Evolutionary conservation across 2,329 filamentous ascomycete species (phyloP).

Genomic region (Calonectria pteridis): DNA sequence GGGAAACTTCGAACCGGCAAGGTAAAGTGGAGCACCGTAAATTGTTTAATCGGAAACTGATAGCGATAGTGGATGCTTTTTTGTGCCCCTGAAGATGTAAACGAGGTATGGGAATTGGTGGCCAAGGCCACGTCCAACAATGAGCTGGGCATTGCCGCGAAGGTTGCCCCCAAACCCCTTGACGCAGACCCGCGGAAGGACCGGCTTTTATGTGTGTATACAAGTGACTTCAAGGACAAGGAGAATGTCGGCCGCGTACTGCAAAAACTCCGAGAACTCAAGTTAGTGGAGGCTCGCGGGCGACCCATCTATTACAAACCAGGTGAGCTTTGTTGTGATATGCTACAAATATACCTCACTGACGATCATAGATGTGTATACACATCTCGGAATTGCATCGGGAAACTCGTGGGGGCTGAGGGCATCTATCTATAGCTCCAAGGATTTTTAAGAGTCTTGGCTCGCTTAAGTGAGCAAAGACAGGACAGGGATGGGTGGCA

Average conservation of each 20-base stretch:
- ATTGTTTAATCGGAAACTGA: slow-evolving; percentile 44
- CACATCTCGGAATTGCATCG: slow-evolving; percentile 72
- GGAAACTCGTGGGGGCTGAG: slow-evolving; percentile 73
- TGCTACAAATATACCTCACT: slow-evolving; percentile 19
- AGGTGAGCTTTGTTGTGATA: slow-evolving; percentile 59
- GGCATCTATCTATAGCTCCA: slow-evolving; percentile 68
- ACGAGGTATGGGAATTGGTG: slow-evolving; percentile 74
- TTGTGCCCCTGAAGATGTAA: slow-evolving; percentile 64
- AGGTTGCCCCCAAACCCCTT: slow-evolving; percentile 72
- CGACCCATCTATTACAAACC: slow-evolving; percentile 82
- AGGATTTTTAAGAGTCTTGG: background rate
- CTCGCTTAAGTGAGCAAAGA: too few species aligned
- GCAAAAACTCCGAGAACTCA: slow-evolving; percentile 70
- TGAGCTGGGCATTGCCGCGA: slow-evolving; percentile 78
- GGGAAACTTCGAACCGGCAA: slow-evolving; percentile 75
- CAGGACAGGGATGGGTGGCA: background rate
- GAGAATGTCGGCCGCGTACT: slow-evolving; percentile 79
- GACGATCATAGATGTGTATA: slow-evolving; percentile 70
- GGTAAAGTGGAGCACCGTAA: slow-evolving; percentile 53
- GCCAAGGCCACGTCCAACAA: slow-evolving; percentile 76
- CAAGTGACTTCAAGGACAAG: slow-evolving; percentile 77
- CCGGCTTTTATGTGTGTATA: slow-evolving; percentile 83
- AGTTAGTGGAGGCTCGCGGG: slow-evolving; percentile 63
- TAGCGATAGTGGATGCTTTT: slow-evolving; percentile 80
- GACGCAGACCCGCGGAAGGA: slow-evolving; percentile 54